Evolutionary conservation across 2,329 filamentous ascomycete species (phyloP).

Genomic region (Ceratocystis variospora): DNA sequence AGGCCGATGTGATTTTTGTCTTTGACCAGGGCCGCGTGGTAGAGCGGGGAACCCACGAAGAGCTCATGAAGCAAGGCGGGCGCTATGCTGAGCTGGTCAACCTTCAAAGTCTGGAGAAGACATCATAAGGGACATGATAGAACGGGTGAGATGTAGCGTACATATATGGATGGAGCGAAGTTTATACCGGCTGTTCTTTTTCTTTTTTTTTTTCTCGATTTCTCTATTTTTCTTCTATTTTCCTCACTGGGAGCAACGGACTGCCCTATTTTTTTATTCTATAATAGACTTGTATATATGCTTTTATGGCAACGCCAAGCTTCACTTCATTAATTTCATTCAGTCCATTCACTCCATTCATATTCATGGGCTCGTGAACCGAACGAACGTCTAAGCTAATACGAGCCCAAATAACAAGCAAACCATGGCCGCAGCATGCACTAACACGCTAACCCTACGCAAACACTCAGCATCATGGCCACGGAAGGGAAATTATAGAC

Average conservation of each 20-base stretch:
- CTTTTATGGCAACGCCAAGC: too few species aligned
- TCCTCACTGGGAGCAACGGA: not conserved
- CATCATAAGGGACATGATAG: not conserved
- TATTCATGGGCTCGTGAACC: too few species aligned
- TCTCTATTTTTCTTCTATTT: not conserved
- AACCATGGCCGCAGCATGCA: not conserved
- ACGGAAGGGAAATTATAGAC: not conserved
- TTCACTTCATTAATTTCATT: too few species aligned
- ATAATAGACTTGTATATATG: constrained; percentile 2
- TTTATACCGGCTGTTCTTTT: not conserved
- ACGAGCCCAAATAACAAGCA: too few species aligned
- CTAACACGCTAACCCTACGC: not conserved
- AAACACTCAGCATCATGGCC: not conserved
- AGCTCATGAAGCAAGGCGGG: constrained; percentile 55
- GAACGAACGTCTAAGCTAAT: too few species aligned
- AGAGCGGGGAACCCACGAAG: constrained; percentile 66
- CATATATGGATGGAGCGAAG: not conserved
- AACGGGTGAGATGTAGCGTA: not conserved
- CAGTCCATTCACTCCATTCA: too few species aligned
- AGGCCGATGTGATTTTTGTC: constrained; percentile 92
- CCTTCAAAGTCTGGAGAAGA: constrained; percentile 52
- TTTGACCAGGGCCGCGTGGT: constrained; percentile 81
- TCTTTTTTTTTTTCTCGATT: not conserved
- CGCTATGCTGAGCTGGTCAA: constrained; percentile 69
- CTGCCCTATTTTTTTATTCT: not conserved